These are phyloP conservation scores for Comarum palustre DNA, from an alignment of 306 rosid genomes.

Conservation along the genomic window DNA sequence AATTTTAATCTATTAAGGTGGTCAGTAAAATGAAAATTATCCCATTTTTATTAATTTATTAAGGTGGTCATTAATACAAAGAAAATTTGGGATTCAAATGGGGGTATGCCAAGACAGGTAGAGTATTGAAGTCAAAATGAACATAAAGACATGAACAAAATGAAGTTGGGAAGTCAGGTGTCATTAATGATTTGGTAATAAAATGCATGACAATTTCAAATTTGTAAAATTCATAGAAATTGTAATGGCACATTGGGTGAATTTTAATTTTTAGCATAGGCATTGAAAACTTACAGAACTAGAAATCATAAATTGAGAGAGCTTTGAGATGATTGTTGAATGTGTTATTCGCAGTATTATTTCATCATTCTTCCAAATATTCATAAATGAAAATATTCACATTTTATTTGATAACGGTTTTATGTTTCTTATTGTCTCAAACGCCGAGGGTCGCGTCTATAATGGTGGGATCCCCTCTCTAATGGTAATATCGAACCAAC, in stretches of 20 bases:
- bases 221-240: not conserved
- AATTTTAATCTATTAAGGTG: too few species aligned
- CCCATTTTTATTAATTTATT: not conserved
- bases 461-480: too few species aligned
- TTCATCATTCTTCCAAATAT: too few species aligned
- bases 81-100: not conserved
- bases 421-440: too few species aligned
- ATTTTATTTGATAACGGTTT: too few species aligned
- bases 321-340: not conserved
- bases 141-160: not conserved
- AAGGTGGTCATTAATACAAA: not conserved
- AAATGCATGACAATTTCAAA: not conserved
- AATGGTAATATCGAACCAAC: too few species aligned
- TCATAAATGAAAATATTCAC: too few species aligned
- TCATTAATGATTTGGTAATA: conserved; percentile 15
- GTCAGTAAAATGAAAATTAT: too few species aligned
- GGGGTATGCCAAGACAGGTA: not conserved
- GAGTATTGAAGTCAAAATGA: not conserved
- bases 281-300: not conserved
- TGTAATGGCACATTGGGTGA: conserved; percentile 17
- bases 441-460: too few species aligned
- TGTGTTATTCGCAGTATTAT: too few species aligned
- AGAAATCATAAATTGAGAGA: not conserved
- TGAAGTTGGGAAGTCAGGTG: not conserved
- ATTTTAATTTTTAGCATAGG: not conserved